Evolutionary conservation across 2,329 filamentous ascomycete species (phyloP).

Genomic region (Chaetoscypha palmicola): DNA sequence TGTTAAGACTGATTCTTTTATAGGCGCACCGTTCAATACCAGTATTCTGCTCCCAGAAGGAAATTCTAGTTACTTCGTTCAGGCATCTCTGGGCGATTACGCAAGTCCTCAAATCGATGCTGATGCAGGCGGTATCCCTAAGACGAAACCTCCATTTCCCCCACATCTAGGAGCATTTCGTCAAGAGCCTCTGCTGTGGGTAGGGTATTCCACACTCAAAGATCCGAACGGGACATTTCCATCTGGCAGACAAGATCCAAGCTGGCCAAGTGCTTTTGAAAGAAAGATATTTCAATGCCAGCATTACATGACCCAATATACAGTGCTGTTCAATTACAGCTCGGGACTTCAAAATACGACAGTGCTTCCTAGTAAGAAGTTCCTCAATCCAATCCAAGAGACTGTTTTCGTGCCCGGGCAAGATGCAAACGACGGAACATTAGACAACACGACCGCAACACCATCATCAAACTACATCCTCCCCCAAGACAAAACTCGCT

Average conservation of each 20-base stretch:
- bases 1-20: too few species aligned
- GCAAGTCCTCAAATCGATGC: background rate
- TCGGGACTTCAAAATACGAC: background rate
- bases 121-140: background rate
- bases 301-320: background rate
- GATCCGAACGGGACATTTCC: background rate
- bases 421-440: conserved; percentile 5
- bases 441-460: conserved; percentile 1
- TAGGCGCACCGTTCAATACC: background rate
- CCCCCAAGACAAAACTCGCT: background rate
- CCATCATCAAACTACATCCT: background rate
- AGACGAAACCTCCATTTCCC: background rate
- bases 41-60: background rate
- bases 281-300: background rate
- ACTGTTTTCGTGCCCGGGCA: background rate
- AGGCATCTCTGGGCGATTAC: background rate
- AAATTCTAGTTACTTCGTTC: background rate
- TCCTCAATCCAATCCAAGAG: background rate
- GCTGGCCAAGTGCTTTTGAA: background rate
- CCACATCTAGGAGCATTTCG: background rate
- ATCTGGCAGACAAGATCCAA: background rate
- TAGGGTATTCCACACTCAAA: background rate
- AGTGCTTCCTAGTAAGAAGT: background rate
- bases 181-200: background rate
- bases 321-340: background rate